Conservation (phyloP, 192 early-diverging fungal genomes). For the Chytriomyces confervae region DNA sequence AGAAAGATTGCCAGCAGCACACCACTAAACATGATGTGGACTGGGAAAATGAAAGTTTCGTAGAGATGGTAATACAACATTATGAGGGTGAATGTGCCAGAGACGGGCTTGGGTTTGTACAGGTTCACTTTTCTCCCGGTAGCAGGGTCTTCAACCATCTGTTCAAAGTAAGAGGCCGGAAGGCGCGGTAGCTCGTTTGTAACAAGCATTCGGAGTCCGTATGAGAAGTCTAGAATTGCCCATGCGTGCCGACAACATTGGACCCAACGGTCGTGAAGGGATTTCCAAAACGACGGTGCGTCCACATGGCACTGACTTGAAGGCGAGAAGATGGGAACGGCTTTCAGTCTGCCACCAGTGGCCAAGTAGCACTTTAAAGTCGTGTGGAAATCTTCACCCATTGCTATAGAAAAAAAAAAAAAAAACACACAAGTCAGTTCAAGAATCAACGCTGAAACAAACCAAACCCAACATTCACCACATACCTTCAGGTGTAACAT, state of each 20-base stretch:
- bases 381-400: conserved; percentile 68
- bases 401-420: conserved; percentile 13
- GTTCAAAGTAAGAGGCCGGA: conserved; percentile 2
- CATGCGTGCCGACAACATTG: conserved; percentile 69
- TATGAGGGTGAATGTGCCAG: neutral
- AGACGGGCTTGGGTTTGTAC: conserved; percentile 28
- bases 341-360: conserved; percentile 53
- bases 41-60: neutral
- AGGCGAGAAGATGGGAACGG: conserved; percentile 57
- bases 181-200: conserved; percentile 27
- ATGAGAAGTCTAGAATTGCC: conserved; percentile 63
- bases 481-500: conserved; percentile 48
- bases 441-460: too few relatives aligned
- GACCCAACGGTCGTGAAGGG: conserved; percentile 56
- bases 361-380: conserved; percentile 62
- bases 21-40: neutral
- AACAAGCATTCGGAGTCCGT: conserved; percentile 45
- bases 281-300: conserved; percentile 32
- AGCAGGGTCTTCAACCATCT: conserved; percentile 5
- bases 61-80: neutral
- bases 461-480: too few relatives aligned
- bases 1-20: neutral
- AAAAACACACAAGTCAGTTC: too few relatives aligned
- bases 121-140: conserved; percentile 9
- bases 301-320: conserved; percentile 64